Conservation (phyloP, 148 eudicot species). For the Chenopodium quinoa region DNA sequence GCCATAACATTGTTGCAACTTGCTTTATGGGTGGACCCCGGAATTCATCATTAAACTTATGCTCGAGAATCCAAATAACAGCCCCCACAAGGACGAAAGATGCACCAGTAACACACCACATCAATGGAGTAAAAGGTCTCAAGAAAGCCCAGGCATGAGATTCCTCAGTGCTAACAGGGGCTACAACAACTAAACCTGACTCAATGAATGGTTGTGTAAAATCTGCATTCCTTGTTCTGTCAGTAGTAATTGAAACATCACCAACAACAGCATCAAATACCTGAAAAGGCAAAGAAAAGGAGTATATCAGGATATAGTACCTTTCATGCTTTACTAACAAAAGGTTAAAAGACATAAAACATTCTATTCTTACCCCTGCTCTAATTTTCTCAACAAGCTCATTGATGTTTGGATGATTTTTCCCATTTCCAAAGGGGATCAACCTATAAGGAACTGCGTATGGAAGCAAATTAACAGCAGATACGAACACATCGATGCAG, state of each 20-base stretch:
- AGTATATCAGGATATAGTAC: neutral
- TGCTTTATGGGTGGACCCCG: slow-evolving; percentile 71
- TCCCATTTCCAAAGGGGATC: slow-evolving; percentile 57
- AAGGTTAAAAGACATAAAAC: neutral
- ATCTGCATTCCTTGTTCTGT: slow-evolving; percentile 57
- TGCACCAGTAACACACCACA: slow-evolving; percentile 55
- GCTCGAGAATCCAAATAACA: slow-evolving; percentile 75
- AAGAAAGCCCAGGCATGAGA: slow-evolving; percentile 66
- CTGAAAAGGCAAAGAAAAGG: slow-evolving; percentile 25
- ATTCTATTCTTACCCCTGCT: slow-evolving; percentile 51
- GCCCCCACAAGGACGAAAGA: slow-evolving; percentile 54
- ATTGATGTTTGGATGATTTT: slow-evolving; percentile 49
- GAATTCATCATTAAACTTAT: slow-evolving; percentile 61
- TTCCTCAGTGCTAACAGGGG: slow-evolving; percentile 36
- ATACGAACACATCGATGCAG: slow-evolving; percentile 67
- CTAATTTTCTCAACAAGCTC: slow-evolving; percentile 47
- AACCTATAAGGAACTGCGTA: slow-evolving; percentile 67
- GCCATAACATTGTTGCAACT: slow-evolving; percentile 55
- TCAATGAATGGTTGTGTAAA: slow-evolving; percentile 65
- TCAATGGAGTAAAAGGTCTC: slow-evolving; percentile 48
- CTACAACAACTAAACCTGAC: slow-evolving; percentile 71
- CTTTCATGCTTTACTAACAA: neutral
- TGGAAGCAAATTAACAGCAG: slow-evolving; percentile 66
- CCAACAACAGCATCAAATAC: slow-evolving; percentile 63
- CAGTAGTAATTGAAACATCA: slow-evolving; percentile 56